Evolutionary conservation across 2,329 filamentous ascomycete genomes (phyloP).

Genomic region (Aspergillus viridinutans): DNA sequence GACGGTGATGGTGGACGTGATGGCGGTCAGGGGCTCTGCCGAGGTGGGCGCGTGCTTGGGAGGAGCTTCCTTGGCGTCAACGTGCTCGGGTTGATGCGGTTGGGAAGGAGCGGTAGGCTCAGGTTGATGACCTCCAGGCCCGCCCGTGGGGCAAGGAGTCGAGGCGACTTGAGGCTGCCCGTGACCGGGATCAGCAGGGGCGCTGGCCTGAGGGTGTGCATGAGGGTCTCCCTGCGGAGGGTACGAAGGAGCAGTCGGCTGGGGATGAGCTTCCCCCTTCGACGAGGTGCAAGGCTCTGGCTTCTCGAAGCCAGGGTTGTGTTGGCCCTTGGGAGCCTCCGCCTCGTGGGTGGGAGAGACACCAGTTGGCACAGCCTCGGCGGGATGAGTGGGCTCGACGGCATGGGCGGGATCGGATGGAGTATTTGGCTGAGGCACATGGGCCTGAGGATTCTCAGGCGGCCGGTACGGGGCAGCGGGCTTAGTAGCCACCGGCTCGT

Average conservation of each 20-base stretch:
- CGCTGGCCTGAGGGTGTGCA: no score
- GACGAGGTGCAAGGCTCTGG: background rate
- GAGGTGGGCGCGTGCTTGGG: background rate
- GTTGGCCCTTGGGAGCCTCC: background rate
- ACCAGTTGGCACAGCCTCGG: background rate
- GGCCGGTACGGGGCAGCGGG: background rate
- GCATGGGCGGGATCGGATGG: background rate
- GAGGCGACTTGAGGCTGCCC: background rate
- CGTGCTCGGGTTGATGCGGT: background rate
- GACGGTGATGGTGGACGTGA: conserved; percentile 9
- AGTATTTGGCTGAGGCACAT: background rate
- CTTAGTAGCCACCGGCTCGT: background rate
- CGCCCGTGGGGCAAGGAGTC: background rate
- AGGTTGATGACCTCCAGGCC: background rate
- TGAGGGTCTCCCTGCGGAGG: background rate
- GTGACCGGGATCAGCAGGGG: background rate
- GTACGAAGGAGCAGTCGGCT: background rate
- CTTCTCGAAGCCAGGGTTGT: background rate
- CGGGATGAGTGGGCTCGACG: background rate
- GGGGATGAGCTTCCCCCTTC: background rate
- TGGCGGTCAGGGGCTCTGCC: background rate
- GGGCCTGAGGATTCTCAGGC: background rate
- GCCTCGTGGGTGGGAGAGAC: background rate
- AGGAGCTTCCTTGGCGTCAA: background rate
- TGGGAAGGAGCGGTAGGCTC: background rate